Evolutionary conservation across 2,329 filamentous ascomycete species (phyloP).

Genomic region (Hawksworthiomyces lignivorus): DNA sequence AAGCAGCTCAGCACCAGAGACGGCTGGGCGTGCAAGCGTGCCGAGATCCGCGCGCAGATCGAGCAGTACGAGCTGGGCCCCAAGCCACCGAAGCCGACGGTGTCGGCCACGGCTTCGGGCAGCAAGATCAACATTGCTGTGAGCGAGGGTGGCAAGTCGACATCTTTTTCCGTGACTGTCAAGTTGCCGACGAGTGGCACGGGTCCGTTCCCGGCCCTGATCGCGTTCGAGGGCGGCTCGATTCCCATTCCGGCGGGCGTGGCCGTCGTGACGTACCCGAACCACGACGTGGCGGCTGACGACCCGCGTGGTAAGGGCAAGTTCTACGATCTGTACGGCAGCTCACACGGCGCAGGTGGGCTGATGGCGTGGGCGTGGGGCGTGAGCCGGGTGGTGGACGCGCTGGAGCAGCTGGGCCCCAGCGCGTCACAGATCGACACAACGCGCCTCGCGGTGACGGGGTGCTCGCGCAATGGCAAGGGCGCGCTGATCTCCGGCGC

Average conservation of each 20-base stretch:
- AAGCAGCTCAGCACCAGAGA: slow-evolving; percentile 35
- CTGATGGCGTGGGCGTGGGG: slow-evolving; percentile 58
- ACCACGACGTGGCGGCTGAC: slow-evolving; percentile 41
- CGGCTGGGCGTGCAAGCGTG: slow-evolving; percentile 39
- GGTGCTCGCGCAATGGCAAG: slow-evolving; percentile 58
- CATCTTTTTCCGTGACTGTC: slow-evolving; percentile 37
- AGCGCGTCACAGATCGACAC: slow-evolving; percentile 42
- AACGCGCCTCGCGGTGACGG: slow-evolving; percentile 47
- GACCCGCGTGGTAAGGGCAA: slow-evolving; percentile 46
- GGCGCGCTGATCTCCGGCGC: slow-evolving; percentile 55
- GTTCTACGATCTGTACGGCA: slow-evolving; percentile 54
- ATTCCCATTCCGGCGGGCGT: slow-evolving; percentile 48
- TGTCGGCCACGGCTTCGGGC: slow-evolving; percentile 37
- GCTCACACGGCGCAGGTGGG: slow-evolving; percentile 46
- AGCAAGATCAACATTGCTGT: slow-evolving; percentile 36
- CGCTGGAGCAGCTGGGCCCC: slow-evolving; percentile 42
- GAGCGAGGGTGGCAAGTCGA: slow-evolving; percentile 35
- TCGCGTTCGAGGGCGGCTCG: slow-evolving; percentile 45
- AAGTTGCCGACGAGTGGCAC: slow-evolving; percentile 31
- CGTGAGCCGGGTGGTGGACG: slow-evolving; percentile 52
- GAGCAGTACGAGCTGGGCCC: slow-evolving; percentile 44
- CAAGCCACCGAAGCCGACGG: slow-evolving; percentile 36
- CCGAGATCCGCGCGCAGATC: slow-evolving; percentile 39
- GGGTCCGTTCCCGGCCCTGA: slow-evolving; percentile 48
- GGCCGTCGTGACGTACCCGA: slow-evolving; percentile 51